Percentiles rank a stretch among this genome's conserved stretches.
Evolutionary conservation across 1,284 basidiomycete genomes (phyloP).

Genomic region (Cystobasidium pallidum): DNA sequence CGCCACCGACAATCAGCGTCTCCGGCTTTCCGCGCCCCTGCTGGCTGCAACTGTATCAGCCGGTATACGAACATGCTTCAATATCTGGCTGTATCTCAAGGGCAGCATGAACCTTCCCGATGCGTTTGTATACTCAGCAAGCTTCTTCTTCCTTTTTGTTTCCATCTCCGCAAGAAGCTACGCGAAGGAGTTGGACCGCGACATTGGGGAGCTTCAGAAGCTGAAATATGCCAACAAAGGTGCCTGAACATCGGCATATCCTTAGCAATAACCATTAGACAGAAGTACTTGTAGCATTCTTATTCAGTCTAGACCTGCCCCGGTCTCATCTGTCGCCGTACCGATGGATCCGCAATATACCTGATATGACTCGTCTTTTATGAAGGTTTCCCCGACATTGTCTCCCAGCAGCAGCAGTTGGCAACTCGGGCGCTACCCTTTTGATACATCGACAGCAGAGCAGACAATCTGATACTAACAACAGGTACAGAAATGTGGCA

Average conservation of each 20-base stretch:
- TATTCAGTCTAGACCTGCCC: background rate
- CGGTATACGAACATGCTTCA: slow-evolving; percentile 7
- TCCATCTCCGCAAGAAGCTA: slow-evolving; percentile 40
- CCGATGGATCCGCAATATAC: too few species aligned
- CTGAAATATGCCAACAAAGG: slow-evolving; percentile 42
- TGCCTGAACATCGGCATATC: slow-evolving; percentile 11
- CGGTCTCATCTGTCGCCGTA: too few species aligned
- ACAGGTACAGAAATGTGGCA: too few species aligned
- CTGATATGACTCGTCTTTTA: too few species aligned
- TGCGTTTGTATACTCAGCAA: slow-evolving; percentile 17
- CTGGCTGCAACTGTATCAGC: slow-evolving; percentile 17
- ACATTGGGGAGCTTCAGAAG: slow-evolving; percentile 23
- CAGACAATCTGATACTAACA: too few species aligned
- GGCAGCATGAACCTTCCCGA: slow-evolving; percentile 11
- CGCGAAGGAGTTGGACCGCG: slow-evolving; percentile 36
- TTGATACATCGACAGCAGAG: too few species aligned
- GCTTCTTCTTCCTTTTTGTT: slow-evolving; percentile 28
- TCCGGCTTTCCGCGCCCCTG: slow-evolving; percentile 25
- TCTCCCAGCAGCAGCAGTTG: too few species aligned
- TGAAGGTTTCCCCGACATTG: too few species aligned
- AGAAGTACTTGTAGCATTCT: background rate
- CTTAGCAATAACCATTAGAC: background rate
- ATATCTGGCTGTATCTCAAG: slow-evolving; percentile 7
- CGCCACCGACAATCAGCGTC: slow-evolving; percentile 1
- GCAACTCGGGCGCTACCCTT: too few species aligned